Evolutionary conservation across 1,139 yeast genomes (phyloP).

Genomic region (Geotrichum aggregatum): DNA sequence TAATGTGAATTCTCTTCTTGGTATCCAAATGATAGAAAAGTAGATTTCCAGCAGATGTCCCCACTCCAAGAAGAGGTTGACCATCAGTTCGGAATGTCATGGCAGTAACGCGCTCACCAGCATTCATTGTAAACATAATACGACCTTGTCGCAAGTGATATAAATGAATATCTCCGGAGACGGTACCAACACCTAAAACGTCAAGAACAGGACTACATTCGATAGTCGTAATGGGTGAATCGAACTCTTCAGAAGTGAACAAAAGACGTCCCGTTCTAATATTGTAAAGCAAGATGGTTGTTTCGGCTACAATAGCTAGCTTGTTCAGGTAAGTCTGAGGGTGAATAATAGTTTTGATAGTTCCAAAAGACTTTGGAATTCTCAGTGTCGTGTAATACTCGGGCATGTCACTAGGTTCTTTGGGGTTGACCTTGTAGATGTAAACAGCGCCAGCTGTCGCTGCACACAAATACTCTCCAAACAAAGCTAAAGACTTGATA

Average conservation of each 20-base stretch:
- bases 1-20: conserved; percentile 66
- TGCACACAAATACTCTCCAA: conserved; percentile 77
- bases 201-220: conserved; percentile 87
- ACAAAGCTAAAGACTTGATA: conserved; percentile 53
- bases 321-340: conserved; percentile 93
- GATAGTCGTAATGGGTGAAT: conserved; percentile 51
- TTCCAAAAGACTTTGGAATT: conserved; percentile 60
- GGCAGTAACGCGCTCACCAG: conserved; percentile 61
- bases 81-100: conserved; percentile 93
- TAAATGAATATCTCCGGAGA: conserved; percentile 60
- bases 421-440: conserved; percentile 56
- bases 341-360: conserved; percentile 66
- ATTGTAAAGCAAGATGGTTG: conserved; percentile 59
- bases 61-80: conserved; percentile 74
- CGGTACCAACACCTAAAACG: conserved; percentile 71
- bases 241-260: conserved; percentile 50
- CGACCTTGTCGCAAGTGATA: conserved; percentile 68
- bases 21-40: conserved; percentile 78
- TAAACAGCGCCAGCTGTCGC: conserved; percentile 53
- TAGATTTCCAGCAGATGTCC: conserved; percentile 75
- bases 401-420: conserved; percentile 31
- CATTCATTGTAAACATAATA: conserved; percentile 50
- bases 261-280: conserved; percentile 73
- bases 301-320: conserved; percentile 64
- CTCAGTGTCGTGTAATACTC: conserved; percentile 58